phyloP scores from a whole-genome alignment of 257 asterid genomes.

The Solanum pinnatisectum region DNA sequence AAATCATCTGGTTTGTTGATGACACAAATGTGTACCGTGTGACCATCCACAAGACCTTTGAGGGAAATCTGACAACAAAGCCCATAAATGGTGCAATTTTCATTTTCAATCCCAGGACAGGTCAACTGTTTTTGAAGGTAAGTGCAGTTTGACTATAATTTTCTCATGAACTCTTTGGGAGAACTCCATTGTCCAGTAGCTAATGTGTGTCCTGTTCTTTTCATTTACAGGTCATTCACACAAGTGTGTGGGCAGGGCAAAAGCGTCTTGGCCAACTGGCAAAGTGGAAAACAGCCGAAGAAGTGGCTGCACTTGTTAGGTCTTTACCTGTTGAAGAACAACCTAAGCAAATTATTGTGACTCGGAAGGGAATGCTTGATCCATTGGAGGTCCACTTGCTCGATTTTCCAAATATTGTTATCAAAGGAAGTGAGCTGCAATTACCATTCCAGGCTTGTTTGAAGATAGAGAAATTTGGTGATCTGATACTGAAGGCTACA shows the following conservation, averaged over 20 bases:
- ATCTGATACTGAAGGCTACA: conserved; percentile 91
- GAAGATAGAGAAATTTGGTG: conserved; percentile 98
- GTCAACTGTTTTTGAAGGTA: conserved; percentile 91
- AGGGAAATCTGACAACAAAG: conserved; percentile 93
- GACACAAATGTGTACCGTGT: conserved; percentile 98
- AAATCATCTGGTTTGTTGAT: conserved; percentile 98
- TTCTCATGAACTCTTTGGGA: not conserved
- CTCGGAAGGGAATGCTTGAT: conserved; percentile 98
- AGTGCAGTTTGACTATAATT: not conserved
- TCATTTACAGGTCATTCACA: conserved; percentile 77
- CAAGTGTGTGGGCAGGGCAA: conserved; percentile 99
- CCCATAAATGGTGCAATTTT: conserved; percentile 98
- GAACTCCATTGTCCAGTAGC: not conserved
- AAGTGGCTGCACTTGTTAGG: conserved; percentile 95
- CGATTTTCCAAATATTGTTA: conserved; percentile 94
- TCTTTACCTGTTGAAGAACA: conserved; percentile 98
- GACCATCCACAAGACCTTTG: conserved; percentile 95
- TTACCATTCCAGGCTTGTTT: conserved; percentile 99
- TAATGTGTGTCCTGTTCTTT: not conserved
- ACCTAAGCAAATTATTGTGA: conserved; percentile 93
- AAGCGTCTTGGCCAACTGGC: conserved; percentile 99
- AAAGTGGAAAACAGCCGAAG: conserved; percentile 99
- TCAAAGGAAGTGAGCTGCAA: conserved; percentile 99
- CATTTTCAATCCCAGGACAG: conserved; percentile 94
- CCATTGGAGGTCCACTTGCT: conserved; percentile 98